Evolutionary conservation across 768 basidiomycete species (phyloP).

Genomic region (Serpula lacrymans): DNA sequence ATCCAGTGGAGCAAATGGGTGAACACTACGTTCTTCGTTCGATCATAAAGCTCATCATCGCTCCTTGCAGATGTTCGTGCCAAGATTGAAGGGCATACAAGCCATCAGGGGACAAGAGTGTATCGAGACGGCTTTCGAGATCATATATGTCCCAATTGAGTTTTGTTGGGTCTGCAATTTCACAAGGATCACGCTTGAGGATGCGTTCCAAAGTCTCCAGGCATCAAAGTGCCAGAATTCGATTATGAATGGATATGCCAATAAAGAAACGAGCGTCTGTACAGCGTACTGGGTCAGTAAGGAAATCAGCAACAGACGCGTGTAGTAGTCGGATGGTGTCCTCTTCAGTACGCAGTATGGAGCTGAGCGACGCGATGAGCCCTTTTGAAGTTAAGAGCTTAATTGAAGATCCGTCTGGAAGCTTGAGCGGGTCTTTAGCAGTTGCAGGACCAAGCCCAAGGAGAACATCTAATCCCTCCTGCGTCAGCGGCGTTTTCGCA

Average conservation of each 20-base stretch:
- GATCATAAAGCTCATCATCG: no score
- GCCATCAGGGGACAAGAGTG: no score
- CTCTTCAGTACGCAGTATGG: no score
- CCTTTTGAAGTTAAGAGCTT: background rate
- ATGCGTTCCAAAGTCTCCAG: background rate
- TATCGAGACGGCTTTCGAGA: background rate
- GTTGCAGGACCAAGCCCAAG: no score
- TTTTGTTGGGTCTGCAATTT: background rate
- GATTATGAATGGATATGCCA: background rate
- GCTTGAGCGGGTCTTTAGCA: no score
- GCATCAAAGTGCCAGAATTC: background rate
- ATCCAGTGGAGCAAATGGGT: no score
- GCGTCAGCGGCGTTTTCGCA: constrained; percentile 8
- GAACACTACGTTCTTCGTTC: no score
- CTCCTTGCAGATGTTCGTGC: no score
- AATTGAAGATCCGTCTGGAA: constrained; percentile 6
- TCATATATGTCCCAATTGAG: background rate
- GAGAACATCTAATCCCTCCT: background rate
- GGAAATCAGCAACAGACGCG: constrained; percentile 17
- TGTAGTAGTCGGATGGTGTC: constrained; percentile 21
- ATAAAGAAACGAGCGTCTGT: background rate
- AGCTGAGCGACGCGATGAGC: no score
- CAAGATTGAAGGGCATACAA: no score
- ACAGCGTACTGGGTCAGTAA: background rate
- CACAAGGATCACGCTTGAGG: background rate